These are phyloP conservation scores for Pichia thaimueangensis DNA, from an alignment of 805 yeast species.

Conservation along the genomic window DNA sequence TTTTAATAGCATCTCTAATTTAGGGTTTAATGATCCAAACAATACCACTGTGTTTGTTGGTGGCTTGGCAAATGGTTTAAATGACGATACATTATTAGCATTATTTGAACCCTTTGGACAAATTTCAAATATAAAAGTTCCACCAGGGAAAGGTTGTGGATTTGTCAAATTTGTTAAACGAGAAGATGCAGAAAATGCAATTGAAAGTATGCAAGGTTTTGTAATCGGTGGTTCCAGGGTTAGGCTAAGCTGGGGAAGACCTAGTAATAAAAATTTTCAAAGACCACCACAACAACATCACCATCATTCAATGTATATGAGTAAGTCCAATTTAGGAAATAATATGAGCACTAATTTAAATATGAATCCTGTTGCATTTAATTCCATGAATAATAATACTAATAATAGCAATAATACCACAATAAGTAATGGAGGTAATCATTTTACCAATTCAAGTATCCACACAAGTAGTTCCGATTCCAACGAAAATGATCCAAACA, in stretches of 20 bases:
- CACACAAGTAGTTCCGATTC: not conserved
- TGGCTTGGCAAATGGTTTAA: conserved; percentile 58
- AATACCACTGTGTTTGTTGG: conserved; percentile 72
- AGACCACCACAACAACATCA: conserved; percentile 5
- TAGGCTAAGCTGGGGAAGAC: conserved; percentile 71
- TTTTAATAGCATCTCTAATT: not conserved
- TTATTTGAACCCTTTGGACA: conserved; percentile 71
- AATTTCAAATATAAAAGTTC: conserved; percentile 63
- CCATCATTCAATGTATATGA: not conserved
- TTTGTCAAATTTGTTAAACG: conserved; percentile 62
- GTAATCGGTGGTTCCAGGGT: conserved; percentile 69
- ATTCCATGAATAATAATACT: not conserved
- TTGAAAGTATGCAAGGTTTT: conserved; percentile 73
- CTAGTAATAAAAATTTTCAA: conserved; percentile 23
- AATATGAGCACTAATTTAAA: not conserved
- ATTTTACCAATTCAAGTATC: too few species aligned
- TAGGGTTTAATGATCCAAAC: conserved; percentile 44
- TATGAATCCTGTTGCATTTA: not conserved
- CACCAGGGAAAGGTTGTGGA: conserved; percentile 76
- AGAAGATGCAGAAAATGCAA: conserved; percentile 73
- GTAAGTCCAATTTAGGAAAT: not conserved
- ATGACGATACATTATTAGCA: conserved; percentile 53
- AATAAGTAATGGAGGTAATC: conserved; percentile 2
- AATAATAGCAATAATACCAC: not conserved
- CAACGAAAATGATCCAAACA: conserved; percentile 1